phyloP scores from a whole-genome alignment of 2,329 filamentous ascomycete species.

The Xylariaceae sp. region DNA sequence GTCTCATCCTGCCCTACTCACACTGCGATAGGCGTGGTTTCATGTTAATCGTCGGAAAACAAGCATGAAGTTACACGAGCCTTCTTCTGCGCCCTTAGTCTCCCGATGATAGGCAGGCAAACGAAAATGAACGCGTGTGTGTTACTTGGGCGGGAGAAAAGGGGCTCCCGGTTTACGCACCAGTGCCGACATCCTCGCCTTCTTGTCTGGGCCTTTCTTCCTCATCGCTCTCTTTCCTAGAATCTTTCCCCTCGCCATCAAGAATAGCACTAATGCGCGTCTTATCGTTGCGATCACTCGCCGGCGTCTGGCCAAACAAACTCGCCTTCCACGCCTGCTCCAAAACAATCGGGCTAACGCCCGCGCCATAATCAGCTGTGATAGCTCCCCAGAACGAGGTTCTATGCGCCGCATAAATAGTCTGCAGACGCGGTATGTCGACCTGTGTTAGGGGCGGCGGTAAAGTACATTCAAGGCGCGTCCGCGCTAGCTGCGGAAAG shows the following conservation, averaged over 20 bases:
- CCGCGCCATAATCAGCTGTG: slow-evolving; percentile 64
- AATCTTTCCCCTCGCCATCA: slow-evolving; percentile 42
- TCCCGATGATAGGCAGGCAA: too few relatives aligned
- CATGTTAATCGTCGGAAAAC: too few relatives aligned
- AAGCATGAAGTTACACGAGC: too few relatives aligned
- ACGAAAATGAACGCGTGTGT: too few relatives aligned
- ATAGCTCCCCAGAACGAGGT: slow-evolving; percentile 68
- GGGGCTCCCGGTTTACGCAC: neutral
- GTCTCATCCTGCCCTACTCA: neutral
- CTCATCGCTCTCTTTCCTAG: slow-evolving; percentile 48
- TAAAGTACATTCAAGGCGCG: slow-evolving; percentile 56
- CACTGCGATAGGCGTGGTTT: neutral
- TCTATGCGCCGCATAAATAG: slow-evolving; percentile 66
- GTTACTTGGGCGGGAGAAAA: too few relatives aligned
- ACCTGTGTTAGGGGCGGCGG: slow-evolving; percentile 43
- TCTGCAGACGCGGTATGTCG: slow-evolving; percentile 61
- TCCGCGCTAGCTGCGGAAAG: slow-evolving; percentile 39
- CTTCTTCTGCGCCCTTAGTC: too few relatives aligned
- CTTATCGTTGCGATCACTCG: slow-evolving; percentile 37
- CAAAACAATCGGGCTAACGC: slow-evolving; percentile 56
- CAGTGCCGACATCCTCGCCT: slow-evolving; percentile 41
- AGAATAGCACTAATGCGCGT: slow-evolving; percentile 60
- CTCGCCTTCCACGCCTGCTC: slow-evolving; percentile 65
- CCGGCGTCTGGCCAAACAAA: slow-evolving; percentile 23
- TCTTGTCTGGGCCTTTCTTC: slow-evolving; percentile 45